A percentile compares a stretch with the other conserved stretches of the same genome.
phyloP scores from a whole-genome alignment of 345 rosid genomes.

The Eucalyptus leucophloia region DNA sequence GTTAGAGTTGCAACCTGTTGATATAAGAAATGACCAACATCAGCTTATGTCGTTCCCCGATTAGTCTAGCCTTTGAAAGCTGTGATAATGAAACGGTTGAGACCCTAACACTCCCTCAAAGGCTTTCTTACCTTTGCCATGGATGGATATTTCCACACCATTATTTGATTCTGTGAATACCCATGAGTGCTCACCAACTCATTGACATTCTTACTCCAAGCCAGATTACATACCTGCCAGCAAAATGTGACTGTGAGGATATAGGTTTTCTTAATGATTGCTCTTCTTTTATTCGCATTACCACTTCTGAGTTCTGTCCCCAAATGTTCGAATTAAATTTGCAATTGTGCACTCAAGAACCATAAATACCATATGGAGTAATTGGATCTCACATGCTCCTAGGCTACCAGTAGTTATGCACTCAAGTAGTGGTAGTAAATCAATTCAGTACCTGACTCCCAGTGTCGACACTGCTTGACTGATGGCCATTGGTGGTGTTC shows the following conservation, averaged over 20 bases:
- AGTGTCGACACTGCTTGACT: constrained; percentile 73
- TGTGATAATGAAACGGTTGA: not conserved
- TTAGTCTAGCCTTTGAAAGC: not conserved
- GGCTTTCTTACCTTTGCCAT: constrained; percentile 53
- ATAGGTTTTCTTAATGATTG: not conserved
- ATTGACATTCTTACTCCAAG: constrained; percentile 97
- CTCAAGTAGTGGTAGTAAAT: not conserved
- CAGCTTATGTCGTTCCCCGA: not conserved
- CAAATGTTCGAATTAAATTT: not conserved
- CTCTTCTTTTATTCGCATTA: not conserved
- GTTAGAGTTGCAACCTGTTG: constrained; percentile 73
- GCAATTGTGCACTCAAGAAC: not conserved
- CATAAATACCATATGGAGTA: not conserved
- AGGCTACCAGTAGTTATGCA: not conserved
- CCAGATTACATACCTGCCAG: constrained; percentile 78
- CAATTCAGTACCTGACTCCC: constrained; percentile 64
- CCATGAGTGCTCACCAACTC: constrained; percentile 97
- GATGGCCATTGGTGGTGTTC: constrained; percentile 90
- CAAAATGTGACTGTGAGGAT: not conserved
- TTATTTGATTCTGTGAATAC: constrained; percentile 93
- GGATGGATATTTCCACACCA: constrained; percentile 97
- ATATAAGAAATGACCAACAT: not conserved
- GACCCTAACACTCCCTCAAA: not conserved
- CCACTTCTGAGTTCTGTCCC: not conserved
- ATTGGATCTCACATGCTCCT: not conserved